phyloP scores from a whole-genome alignment of 1,139 yeast genomes.

The Schizosaccharomyces versatilis region DNA sequence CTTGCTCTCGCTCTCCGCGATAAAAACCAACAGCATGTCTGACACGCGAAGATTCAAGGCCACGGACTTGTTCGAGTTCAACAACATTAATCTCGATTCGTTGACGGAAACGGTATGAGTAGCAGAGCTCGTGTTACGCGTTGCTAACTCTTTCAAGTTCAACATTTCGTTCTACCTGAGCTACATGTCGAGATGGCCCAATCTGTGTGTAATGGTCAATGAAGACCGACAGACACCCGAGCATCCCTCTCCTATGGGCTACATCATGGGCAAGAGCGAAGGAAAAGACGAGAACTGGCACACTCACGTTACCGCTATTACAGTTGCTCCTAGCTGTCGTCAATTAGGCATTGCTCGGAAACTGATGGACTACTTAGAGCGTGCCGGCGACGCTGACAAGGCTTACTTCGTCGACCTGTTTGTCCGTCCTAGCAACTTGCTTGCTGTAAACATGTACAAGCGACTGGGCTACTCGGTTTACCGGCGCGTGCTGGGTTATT shows the following conservation, averaged over 20 bases:
- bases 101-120: slow-evolving; percentile 10
- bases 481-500: slow-evolving; percentile 78
- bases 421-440: slow-evolving; percentile 60
- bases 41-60: slow-evolving; percentile 10
- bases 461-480: slow-evolving; percentile 67
- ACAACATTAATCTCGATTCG: slow-evolving; percentile 10
- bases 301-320: slow-evolving; percentile 89
- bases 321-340: slow-evolving; percentile 63
- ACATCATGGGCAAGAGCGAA: slow-evolving; percentile 86
- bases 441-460: slow-evolving; percentile 67
- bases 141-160: slow-evolving; percentile 22
- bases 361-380: slow-evolving; percentile 51
- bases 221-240: slow-evolving; percentile 19
- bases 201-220: slow-evolving; percentile 46
- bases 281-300: slow-evolving; percentile 79
- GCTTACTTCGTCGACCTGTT: slow-evolving; percentile 75
- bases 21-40: slow-evolving; percentile 5
- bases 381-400: slow-evolving; percentile 41
- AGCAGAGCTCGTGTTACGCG: background rate
- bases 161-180: slow-evolving; percentile 64
- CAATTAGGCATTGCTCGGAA: slow-evolving; percentile 59
- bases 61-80: slow-evolving; percentile 11
- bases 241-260: slow-evolving; percentile 10
- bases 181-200: slow-evolving; percentile 71
- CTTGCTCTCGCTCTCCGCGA: background rate